Evolutionary conservation across 495 filamentous ascomycete genomes (phyloP).

Genomic region (Aspergillus coremiiformis): DNA sequence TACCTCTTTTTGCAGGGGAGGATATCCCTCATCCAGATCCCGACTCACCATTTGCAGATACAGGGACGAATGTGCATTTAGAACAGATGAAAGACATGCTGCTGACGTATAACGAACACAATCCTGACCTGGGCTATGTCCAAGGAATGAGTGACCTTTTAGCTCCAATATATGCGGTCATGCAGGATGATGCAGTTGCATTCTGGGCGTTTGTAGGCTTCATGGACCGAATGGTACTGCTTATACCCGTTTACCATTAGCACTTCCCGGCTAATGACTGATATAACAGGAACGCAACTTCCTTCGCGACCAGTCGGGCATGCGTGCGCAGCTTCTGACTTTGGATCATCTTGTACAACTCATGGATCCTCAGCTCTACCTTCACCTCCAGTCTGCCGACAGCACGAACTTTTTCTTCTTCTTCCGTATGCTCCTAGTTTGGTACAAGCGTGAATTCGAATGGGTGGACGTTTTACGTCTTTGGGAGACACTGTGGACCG

Average conservation of each 20-base stretch:
- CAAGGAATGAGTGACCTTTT: constrained; percentile 98
- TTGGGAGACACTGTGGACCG: constrained; percentile 94
- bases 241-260: neutral
- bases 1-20: constrained; percentile 90
- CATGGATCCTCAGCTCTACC: constrained; percentile 90
- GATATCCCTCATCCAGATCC: constrained; percentile 98
- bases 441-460: constrained; percentile 95
- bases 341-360: constrained; percentile 91
- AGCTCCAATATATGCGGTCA: constrained; percentile 90
- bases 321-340: constrained; percentile 83
- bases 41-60: constrained; percentile 84
- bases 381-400: constrained; percentile 81
- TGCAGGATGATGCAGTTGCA: constrained; percentile 93
- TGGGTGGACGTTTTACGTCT: constrained; percentile 80
- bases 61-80: constrained; percentile 92
- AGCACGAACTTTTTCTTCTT: constrained; percentile 99
- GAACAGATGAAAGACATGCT: constrained; percentile 99
- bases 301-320: constrained; percentile 88
- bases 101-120: constrained; percentile 95
- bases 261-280: constrained; percentile 1
- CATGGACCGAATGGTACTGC: constrained; percentile 80
- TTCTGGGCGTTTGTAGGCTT: constrained; percentile 96
- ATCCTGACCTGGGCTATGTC: constrained; percentile 86
- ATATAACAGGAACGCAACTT: constrained; percentile 75
- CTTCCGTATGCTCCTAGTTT: constrained; percentile 96